Base-by-base conservation (phyloP, 305 asterid species). In the Fraxinus dipetala region DNA sequence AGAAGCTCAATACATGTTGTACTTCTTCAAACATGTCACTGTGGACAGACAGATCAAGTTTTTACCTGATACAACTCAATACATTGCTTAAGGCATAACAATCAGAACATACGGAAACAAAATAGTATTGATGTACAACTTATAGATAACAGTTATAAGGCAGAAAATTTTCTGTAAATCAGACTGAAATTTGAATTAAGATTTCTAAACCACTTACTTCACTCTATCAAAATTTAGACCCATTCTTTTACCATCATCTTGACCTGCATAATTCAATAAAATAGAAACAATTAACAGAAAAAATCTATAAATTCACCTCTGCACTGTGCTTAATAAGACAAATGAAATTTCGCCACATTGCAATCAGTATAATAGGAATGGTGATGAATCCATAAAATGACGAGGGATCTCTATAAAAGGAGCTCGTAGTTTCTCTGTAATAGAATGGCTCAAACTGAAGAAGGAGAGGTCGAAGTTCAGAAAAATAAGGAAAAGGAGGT, bases 191-290 rank as follows among this genome's bases (percentile, higher is more conserved):
- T 30, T 54, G 36, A 80, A 78, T 10, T 75, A 26, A 63, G 54
- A 78, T 3, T 4, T 36, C 36, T 30, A 82, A 84, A 69, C 40
- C 72, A 92, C 97, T 91, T 87, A 94, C 97, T 91, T 92, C 77
- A 91, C 87, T 77, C 99, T 88, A 72, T 95, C 99, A 83, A 95
- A 95, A 83, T 92, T 92, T 18, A 95, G 88, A 36, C 99, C 99
- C 98, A 95, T 94, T 78, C 99, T 85, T 86, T 94, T 94, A 75
- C 97, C 95, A 26, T 97, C 97, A 90, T 94, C 99, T 86, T 94
- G 97, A 76, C 97, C 99, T 93, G 93, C 85, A 86, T 40, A 61
- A 86, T 80, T 69, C 78, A 70, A 67, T 16, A 80, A 85, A 79
- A 30, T 32, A 74, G 73, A 83, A 77, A 5, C 22, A 75, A 20